Evolutionary conservation across 2,329 filamentous ascomycete genomes (phyloP).

Genomic region (Escovopsis sp.): DNA sequence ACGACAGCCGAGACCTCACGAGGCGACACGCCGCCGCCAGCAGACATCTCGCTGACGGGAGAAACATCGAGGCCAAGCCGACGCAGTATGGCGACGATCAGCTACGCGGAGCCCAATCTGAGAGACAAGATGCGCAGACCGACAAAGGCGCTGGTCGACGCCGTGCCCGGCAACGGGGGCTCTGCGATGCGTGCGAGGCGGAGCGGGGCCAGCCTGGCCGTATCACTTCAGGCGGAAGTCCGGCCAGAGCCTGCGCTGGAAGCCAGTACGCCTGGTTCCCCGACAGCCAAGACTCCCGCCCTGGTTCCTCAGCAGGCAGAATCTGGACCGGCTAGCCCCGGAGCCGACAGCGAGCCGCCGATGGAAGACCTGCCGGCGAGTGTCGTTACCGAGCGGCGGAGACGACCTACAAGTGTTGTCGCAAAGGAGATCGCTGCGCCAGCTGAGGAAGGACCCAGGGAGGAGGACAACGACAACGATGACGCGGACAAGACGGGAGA

Average conservation of each 20-base stretch:
- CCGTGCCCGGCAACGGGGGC: constrained; percentile 50
- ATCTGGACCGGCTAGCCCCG: constrained; percentile 21
- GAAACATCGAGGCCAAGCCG: constrained; percentile 50
- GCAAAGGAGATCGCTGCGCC: constrained; percentile 7
- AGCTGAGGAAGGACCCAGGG: constrained; percentile 2
- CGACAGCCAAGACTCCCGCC: no score
- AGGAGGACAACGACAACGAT: constrained; percentile 5
- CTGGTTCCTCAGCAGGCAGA: constrained; percentile 2
- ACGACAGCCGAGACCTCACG: constrained; percentile 17
- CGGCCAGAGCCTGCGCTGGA: no score
- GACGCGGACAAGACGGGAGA: constrained; percentile 4
- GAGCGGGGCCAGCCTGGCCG: constrained; percentile 12
- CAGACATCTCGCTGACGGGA: constrained; percentile 37
- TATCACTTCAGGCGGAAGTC: constrained; percentile 15
- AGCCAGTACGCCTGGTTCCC: no score
- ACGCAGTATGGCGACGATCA: constrained; percentile 52
- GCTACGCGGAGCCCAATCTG: constrained; percentile 70
- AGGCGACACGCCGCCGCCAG: constrained; percentile 44
- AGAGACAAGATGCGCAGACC: constrained; percentile 73
- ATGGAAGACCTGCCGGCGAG: constrained; percentile 15
- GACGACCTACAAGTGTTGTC: constrained; percentile 23
- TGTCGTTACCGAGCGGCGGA: constrained; percentile 24
- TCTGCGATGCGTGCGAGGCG: constrained; percentile 28
- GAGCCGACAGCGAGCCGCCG: constrained; percentile 23
- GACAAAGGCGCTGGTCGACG: constrained; percentile 60